These are phyloP conservation scores for Aegilops umbellulata DNA, from an alignment of 176 grass and related monocot genomes.

Conservation along the genomic window DNA sequence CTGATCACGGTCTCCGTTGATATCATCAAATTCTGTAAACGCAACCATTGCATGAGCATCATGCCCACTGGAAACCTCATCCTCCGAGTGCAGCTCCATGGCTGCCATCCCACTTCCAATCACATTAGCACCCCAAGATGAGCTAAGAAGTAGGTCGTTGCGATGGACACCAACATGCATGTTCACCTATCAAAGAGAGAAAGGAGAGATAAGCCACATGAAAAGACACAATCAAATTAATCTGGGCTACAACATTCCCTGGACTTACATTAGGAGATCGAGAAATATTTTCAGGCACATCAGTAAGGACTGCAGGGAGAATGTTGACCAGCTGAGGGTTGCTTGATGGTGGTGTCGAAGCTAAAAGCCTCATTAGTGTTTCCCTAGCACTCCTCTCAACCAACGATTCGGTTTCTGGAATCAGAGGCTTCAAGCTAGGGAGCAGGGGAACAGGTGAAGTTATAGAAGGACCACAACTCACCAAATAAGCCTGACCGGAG, in stretches of 20 bases:
- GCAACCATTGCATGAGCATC: conserved; percentile 16
- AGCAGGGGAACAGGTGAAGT: conserved; percentile 62
- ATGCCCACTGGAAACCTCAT: conserved; percentile 11
- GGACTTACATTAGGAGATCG: conserved; percentile 43
- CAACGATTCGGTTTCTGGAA: conserved; percentile 61
- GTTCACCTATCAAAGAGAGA: conserved; percentile 35
- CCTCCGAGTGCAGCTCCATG: conserved; percentile 25
- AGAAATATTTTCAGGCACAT: conserved; percentile 35
- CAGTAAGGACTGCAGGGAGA: conserved; percentile 38
- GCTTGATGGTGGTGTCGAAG: conserved; percentile 48
- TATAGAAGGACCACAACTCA: conserved; percentile 80
- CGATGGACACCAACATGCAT: conserved; percentile 20
- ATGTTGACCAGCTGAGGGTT: conserved; percentile 51
- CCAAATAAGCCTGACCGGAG: conserved; percentile 77
- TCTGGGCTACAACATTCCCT: neutral
- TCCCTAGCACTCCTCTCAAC: conserved; percentile 88
- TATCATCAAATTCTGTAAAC: conserved; percentile 10
- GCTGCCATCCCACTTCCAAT: conserved; percentile 34
- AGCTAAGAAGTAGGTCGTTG: conserved; percentile 11
- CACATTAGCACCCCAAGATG: conserved; percentile 22
- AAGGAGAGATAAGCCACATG: conserved; percentile 10
- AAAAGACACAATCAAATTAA: neutral
- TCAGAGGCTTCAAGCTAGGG: conserved; percentile 61
- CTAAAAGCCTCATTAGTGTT: conserved; percentile 82
- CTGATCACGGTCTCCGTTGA: conserved; percentile 15